Evolutionary conservation across 768 basidiomycete genomes (phyloP).

Genomic region (Boletus eberwhitei): DNA sequence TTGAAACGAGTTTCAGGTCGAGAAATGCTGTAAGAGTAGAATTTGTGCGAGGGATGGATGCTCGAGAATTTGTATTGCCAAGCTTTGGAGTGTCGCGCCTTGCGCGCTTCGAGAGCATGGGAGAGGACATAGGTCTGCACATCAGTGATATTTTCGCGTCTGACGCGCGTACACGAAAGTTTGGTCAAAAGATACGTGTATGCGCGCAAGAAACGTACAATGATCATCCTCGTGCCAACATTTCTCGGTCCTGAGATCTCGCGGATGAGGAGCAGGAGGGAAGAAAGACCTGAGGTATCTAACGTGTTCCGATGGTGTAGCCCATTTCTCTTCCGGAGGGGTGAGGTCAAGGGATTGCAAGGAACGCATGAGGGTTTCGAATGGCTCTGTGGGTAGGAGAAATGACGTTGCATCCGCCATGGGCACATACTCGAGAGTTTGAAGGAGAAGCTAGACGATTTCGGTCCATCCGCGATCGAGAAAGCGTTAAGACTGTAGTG

Average conservation of each 20-base stretch:
- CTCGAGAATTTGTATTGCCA: conserved; percentile 28
- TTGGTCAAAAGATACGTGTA: conserved; percentile 13
- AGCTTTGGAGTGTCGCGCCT: conserved; percentile 44
- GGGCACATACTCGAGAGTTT: conserved; percentile 42
- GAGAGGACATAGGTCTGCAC: conserved; percentile 39
- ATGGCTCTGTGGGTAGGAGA: conserved; percentile 52
- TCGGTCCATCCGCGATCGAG: background rate
- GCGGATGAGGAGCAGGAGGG: conserved; percentile 7
- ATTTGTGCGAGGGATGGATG: conserved; percentile 26
- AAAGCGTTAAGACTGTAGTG: background rate
- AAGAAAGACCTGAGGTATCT: conserved; percentile 21
- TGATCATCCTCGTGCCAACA: conserved; percentile 35
- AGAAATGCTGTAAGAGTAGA: conserved; percentile 22
- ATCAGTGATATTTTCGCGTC: conserved; percentile 23
- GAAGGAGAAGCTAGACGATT: conserved; percentile 38
- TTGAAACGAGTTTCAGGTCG: conserved; percentile 22
- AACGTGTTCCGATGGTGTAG: conserved; percentile 25
- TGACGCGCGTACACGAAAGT: conserved; percentile 9
- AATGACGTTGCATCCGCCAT: conserved; percentile 50
- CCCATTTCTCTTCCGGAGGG: conserved; percentile 44
- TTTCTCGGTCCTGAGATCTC: conserved; percentile 35
- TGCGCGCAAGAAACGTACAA: conserved; percentile 30
- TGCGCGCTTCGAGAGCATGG: conserved; percentile 44
- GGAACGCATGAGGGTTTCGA: conserved; percentile 39
- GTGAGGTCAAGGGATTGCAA: conserved; percentile 33